phyloP scores from a whole-genome alignment of 495 filamentous ascomycete genomes.

The Aspergillus biplanus region DNA sequence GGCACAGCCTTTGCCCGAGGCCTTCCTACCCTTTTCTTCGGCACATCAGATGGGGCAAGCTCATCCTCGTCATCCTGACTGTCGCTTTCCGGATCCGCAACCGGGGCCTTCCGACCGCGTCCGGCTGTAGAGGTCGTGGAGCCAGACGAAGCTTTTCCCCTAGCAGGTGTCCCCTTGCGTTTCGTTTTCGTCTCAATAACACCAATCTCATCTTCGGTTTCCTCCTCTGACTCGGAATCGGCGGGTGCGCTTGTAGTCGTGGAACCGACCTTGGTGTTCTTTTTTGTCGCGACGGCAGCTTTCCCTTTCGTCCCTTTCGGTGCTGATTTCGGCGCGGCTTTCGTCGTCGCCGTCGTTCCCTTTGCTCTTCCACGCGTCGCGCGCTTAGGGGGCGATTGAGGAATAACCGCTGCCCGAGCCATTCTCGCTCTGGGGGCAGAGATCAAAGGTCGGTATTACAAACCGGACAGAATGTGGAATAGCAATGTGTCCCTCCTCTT shows the following conservation, averaged over 20 bases:
- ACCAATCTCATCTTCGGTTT: constrained; percentile 47
- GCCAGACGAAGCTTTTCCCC: constrained; percentile 23
- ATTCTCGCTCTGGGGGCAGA: constrained; percentile 24
- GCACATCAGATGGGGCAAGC: constrained; percentile 31
- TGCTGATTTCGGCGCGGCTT: constrained; percentile 24
- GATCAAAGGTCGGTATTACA: constrained; percentile 5
- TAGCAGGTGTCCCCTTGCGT: constrained; percentile 22
- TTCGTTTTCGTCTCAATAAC: constrained; percentile 31
- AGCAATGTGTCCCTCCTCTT: background rate
- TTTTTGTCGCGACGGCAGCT: constrained; percentile 23
- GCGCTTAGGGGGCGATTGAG: constrained; percentile 40
- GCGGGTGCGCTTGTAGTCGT: constrained; percentile 5
- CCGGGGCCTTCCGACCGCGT: constrained; percentile 28
- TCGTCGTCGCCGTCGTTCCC: constrained; percentile 26
- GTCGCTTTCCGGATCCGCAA: constrained; percentile 15
- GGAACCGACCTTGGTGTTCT: constrained; percentile 9
- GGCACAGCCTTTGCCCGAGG: constrained; percentile 33
- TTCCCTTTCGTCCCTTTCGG: constrained; percentile 27
- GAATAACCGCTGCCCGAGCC: constrained; percentile 49
- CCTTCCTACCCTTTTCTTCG: constrained; percentile 42
- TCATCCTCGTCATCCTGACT: constrained; percentile 29
- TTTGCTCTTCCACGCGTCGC: constrained; percentile 36
- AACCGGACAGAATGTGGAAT: background rate
- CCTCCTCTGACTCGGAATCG: constrained; percentile 34
- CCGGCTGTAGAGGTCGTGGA: constrained; percentile 20